A percentile compares a stretch with the other conserved stretches of the same genome.
Conservation (phyloP, 352 stramenopile genomes). For the Proteromonas lacertae region DNA sequence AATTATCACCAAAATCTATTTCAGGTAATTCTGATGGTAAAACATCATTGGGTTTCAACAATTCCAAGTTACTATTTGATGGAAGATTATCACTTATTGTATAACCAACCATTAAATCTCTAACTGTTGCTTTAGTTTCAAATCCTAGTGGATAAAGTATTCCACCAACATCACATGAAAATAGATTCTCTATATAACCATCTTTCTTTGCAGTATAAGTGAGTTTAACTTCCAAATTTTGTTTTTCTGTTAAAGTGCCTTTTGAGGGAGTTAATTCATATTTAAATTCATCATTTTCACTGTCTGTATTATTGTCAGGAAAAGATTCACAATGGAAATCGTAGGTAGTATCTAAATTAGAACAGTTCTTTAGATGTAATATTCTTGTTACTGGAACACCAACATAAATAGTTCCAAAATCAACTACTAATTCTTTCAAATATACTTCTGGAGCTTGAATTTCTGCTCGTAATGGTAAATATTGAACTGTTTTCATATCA, state of each 20-base stretch:
- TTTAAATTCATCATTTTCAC: neutral
- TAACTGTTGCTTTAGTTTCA: neutral
- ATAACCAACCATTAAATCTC: neutral
- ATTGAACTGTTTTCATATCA: neutral
- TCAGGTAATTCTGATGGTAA: no score
- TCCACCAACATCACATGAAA: constrained; percentile 1
- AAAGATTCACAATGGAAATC: neutral
- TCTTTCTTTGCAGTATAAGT: neutral
- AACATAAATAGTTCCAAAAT: constrained; percentile 1
- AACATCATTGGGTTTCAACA: no score
- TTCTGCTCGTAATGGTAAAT: constrained; percentile 1
- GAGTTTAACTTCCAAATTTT: neutral
- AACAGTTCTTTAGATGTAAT: constrained; percentile 1
- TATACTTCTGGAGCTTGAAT: neutral
- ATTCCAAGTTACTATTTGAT: neutral
- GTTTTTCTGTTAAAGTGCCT: neutral
- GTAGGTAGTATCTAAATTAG: constrained; percentile 1
- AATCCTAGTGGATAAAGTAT: neutral
- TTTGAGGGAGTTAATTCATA: neutral
- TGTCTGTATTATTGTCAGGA: no score
- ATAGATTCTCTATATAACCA: constrained; percentile 1
- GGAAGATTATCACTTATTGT: neutral
- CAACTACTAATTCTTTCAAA: neutral
- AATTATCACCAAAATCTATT: no score
- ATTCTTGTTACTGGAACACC: neutral